A percentile compares a stretch with the other conserved stretches of the same genome.
Evolutionary conservation across 805 yeast species (phyloP).

Genomic region (Nakazawaea wickerhamii): DNA sequence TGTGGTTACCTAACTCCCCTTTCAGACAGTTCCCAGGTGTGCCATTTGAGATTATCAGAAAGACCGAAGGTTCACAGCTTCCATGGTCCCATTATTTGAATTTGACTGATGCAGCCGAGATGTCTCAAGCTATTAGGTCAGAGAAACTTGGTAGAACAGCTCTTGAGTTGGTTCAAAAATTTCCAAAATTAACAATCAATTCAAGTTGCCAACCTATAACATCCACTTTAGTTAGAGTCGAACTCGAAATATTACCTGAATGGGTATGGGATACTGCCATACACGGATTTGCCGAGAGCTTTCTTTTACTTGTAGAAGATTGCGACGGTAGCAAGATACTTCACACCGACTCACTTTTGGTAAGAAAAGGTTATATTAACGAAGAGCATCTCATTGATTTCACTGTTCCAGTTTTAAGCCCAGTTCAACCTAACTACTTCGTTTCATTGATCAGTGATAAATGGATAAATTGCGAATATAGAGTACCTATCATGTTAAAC

Average conservation of each 20-base stretch:
- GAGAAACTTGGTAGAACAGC: slow-evolving; percentile 60
- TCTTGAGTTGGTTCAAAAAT: slow-evolving; percentile 55
- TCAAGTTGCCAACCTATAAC: slow-evolving; percentile 76
- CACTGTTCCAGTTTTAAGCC: slow-evolving; percentile 53
- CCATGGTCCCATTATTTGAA: slow-evolving; percentile 80
- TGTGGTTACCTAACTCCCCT: slow-evolving; percentile 86
- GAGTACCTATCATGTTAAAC: slow-evolving; percentile 53
- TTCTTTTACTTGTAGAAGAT: slow-evolving; percentile 73
- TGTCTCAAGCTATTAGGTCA: slow-evolving; percentile 74
- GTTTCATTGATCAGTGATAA: slow-evolving; percentile 69
- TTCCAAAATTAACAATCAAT: slow-evolving; percentile 61
- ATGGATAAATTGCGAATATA: slow-evolving; percentile 76
- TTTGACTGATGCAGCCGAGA: slow-evolving; percentile 61
- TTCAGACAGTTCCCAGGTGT: slow-evolving; percentile 75
- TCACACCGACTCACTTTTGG: slow-evolving; percentile 47
- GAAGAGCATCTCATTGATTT: slow-evolving; percentile 58
- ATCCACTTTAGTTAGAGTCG: slow-evolving; percentile 57
- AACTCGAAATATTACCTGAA: slow-evolving; percentile 59
- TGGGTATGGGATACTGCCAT: slow-evolving; percentile 72
- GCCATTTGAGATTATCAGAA: slow-evolving; percentile 63
- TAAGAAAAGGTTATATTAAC: slow-evolving; percentile 44
- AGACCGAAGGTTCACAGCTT: slow-evolving; percentile 72
- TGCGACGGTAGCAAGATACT: slow-evolving; percentile 73
- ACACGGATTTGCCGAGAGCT: slow-evolving; percentile 64
- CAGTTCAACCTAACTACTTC: slow-evolving; percentile 66